Percentiles rank a stretch among this genome's conserved stretches.
Conservation (phyloP, 768 basidiomycete genomes). For the Hygrocybe punicea region DNA sequence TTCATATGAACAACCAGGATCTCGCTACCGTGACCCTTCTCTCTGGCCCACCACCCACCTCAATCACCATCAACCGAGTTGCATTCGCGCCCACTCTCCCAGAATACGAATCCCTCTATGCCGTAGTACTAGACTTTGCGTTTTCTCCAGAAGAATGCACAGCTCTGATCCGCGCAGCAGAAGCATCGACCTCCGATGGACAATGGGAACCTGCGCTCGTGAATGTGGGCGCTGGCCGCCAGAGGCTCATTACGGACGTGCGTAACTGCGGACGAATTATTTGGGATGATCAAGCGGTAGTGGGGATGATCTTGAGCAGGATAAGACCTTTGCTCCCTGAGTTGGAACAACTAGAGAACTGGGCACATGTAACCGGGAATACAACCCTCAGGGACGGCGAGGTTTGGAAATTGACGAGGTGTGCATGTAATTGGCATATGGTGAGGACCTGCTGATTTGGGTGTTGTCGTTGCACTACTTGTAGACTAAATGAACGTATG, state of each 20-base stretch:
- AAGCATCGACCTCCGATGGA: constrained; percentile 28
- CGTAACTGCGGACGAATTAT: constrained; percentile 42
- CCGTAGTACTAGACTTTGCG: constrained; percentile 42
- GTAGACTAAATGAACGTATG: constrained; percentile 42
- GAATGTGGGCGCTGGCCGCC: constrained; percentile 20
- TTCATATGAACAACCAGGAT: too few relatives aligned
- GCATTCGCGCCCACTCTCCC: neutral
- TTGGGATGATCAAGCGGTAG: constrained; percentile 33
- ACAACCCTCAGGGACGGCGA: constrained; percentile 26
- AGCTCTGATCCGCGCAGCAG: constrained; percentile 30
- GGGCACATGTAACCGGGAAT: constrained; percentile 31
- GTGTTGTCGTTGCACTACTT: neutral
- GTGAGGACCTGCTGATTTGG: neutral
- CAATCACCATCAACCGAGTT: constrained; percentile 8
- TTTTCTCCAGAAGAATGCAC: constrained; percentile 43
- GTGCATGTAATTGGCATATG: neutral
- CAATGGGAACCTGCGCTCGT: constrained; percentile 39
- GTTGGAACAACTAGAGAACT: constrained; percentile 30
- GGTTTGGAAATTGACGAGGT: neutral
- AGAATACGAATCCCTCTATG: constrained; percentile 37
- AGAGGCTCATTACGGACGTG: constrained; percentile 37
- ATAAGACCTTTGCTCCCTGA: constrained; percentile 25
- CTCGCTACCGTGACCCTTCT: too few relatives aligned
- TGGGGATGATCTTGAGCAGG: constrained; percentile 35
- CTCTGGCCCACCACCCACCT: too few relatives aligned